Conservation (phyloP, 192 early-diverging fungal species). For the Gigaspora rosea region DNA sequence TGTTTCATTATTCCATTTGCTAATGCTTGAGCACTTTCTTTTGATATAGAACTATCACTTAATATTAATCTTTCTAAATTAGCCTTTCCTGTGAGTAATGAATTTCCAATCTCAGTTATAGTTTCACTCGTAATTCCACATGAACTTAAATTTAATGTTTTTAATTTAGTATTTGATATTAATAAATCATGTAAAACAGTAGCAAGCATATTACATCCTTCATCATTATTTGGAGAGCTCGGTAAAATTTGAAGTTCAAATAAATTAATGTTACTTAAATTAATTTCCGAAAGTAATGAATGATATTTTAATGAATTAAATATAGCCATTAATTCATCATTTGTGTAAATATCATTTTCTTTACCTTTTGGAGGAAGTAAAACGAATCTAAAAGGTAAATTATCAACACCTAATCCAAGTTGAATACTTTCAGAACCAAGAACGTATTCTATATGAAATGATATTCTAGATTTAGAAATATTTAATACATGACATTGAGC, state of each 20-base stretch:
- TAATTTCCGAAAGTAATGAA: slow-evolving; percentile 12
- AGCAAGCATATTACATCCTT: slow-evolving; percentile 5
- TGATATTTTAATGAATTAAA: slow-evolving; percentile 17
- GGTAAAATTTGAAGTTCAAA: slow-evolving; percentile 24
- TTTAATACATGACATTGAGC: slow-evolving; percentile 15
- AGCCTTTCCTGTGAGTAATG: slow-evolving; percentile 1
- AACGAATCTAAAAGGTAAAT: slow-evolving; percentile 4
- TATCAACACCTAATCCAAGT: not conserved
- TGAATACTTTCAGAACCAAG: not conserved
- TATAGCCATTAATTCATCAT: slow-evolving; percentile 8
- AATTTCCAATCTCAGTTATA: slow-evolving; percentile 2
- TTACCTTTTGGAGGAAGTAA: not conserved
- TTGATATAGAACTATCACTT: not conserved
- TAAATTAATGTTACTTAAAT: not conserved
- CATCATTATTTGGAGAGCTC: not conserved
- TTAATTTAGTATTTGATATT: slow-evolving; percentile 18
- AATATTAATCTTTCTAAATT: slow-evolving; percentile 14
- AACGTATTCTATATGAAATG: not conserved
- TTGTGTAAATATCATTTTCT: not conserved
- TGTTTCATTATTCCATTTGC: slow-evolving; percentile 11
- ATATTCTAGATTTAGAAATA: not conserved
- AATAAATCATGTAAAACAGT: slow-evolving; percentile 13
- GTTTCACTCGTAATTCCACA: slow-evolving; percentile 25
- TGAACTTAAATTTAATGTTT: not conserved
- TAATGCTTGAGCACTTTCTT: slow-evolving; percentile 19